Percentiles rank a stretch among this genome's conserved stretches.
Conservation (phyloP, 2,329 filamentous ascomycete genomes). For the Phialophora expanda region DNA sequence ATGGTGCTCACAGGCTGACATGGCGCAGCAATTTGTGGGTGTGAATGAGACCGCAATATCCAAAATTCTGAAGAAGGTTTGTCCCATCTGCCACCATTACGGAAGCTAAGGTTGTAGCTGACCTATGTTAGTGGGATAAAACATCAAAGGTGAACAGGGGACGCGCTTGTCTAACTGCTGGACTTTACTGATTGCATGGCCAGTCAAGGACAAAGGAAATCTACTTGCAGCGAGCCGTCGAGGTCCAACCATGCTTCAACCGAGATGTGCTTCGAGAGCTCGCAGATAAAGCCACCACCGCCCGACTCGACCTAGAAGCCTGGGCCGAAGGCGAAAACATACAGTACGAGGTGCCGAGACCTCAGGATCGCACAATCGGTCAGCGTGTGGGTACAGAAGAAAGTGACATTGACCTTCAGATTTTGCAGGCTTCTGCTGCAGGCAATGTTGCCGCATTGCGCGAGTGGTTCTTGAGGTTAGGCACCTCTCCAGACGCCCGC, state of each 20-base stretch:
- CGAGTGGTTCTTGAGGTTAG: constrained; percentile 78
- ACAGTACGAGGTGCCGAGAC: constrained; percentile 68
- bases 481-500: constrained; percentile 63
- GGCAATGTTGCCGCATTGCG: constrained; percentile 78
- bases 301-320: constrained; percentile 88
- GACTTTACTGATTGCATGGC: constrained; percentile 42
- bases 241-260: constrained; percentile 98
- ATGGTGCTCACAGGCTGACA: constrained; percentile 15
- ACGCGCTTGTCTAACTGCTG: constrained; percentile 25
- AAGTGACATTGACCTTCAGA: constrained; percentile 83
- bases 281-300: constrained; percentile 96
- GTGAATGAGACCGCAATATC: constrained; percentile 98
- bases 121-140: constrained; percentile 80
- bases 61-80: constrained; percentile 94
- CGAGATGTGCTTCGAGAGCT: constrained; percentile 94
- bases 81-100: constrained; percentile 39
- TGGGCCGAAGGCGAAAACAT: constrained; percentile 97
- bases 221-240: constrained; percentile 92
- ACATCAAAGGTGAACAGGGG: constrained; percentile 76
- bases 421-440: constrained; percentile 83
- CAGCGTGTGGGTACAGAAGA: constrained; percentile 72
- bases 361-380: constrained; percentile 47
- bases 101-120: constrained; percentile 36
- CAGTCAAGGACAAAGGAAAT: constrained; percentile 95
- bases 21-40: constrained; percentile 84